phyloP scores from a whole-genome alignment of 176 grass and related monocot species.

The Avena insularis region DNA sequence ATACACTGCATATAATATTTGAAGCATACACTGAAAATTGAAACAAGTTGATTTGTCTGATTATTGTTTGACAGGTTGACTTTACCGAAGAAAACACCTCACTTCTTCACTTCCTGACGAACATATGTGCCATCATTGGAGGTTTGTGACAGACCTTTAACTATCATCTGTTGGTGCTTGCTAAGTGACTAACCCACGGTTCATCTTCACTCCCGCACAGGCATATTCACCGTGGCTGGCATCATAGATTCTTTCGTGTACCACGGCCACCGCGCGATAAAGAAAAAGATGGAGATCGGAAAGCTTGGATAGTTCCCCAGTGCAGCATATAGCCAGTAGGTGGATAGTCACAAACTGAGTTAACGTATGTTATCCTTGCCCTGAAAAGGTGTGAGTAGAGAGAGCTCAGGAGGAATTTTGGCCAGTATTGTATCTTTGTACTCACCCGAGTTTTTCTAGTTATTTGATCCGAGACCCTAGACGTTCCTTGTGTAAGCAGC shows the following conservation, averaged over 20 bases:
- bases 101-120: constrained; percentile 95
- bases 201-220: constrained; percentile 41
- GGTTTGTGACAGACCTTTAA: constrained; percentile 43
- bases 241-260: constrained; percentile 96
- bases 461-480: constrained; percentile 12
- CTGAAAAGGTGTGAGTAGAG: neutral
- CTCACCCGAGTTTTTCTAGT: constrained; percentile 15
- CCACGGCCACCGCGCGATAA: constrained; percentile 91
- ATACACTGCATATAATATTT: constrained; percentile 33
- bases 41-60: neutral
- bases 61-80: constrained; percentile 67
- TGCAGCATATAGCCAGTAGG: constrained; percentile 25
- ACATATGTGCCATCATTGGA: constrained; percentile 94
- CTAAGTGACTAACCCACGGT: neutral
- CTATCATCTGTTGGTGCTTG: neutral
- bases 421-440: neutral
- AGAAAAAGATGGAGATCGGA: constrained; percentile 97
- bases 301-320: constrained; percentile 57
- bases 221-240: constrained; percentile 88
- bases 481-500: neutral
- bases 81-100: constrained; percentile 96
- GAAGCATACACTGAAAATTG: neutral
- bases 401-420: constrained; percentile 48
- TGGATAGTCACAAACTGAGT: constrained; percentile 20
- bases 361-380: constrained; percentile 32